Evolutionary conservation across 2,329 filamentous ascomycete species (phyloP), one percentile per base, ranked within the genome.

Genomic region (Thielaviopsis populi): DNA sequence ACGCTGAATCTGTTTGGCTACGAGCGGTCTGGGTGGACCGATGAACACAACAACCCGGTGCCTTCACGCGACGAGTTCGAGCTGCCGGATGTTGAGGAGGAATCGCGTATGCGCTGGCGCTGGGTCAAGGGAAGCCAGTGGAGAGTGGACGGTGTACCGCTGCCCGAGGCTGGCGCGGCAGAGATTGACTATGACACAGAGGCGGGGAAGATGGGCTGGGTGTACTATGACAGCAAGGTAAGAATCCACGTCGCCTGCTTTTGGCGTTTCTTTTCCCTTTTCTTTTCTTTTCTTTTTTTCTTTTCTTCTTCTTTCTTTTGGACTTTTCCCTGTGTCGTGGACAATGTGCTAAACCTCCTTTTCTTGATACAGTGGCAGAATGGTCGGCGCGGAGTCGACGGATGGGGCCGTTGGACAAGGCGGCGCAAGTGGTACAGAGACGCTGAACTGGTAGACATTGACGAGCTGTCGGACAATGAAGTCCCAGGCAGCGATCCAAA

Each of bases 151-250:
- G 88, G 88, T 0, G 83, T 83, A 1, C n/a, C 40, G 24, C 43
- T 50, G n/a, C 73, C 79, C 0, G 83, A 84, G 74, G 80, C 74
- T 61, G 76, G 75, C 5, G 65, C 63, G 11, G 65, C 61, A 19
- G 75, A 78, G 19, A 69, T 75, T 3, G 82, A 78, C 66, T 82
- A 81, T 67, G 82, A 84, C 63, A 77, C 78, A 1, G 77, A 82
- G 0, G 80, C 85, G 27, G 86, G 82, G 2, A 84, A 76, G 70
- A 82, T 86, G 69, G 94, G 91, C 1, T 99, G 94, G 94, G 89
- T 96, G 43, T 99, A 94, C 74, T 99, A 96, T 72, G 94, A 99
- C 71, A 97, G 92, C 73, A 96, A 96, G 84, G 89, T 90, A 76
- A 66, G 77, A 50, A 50, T 27, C 24, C 11, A 46, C 17, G 17